A percentile compares a stretch with the other conserved stretches of the same genome.
These are phyloP conservation scores for Lanmaoa rubissima DNA, from an alignment of 768 basidiomycete genomes.

Conservation along the genomic window DNA sequence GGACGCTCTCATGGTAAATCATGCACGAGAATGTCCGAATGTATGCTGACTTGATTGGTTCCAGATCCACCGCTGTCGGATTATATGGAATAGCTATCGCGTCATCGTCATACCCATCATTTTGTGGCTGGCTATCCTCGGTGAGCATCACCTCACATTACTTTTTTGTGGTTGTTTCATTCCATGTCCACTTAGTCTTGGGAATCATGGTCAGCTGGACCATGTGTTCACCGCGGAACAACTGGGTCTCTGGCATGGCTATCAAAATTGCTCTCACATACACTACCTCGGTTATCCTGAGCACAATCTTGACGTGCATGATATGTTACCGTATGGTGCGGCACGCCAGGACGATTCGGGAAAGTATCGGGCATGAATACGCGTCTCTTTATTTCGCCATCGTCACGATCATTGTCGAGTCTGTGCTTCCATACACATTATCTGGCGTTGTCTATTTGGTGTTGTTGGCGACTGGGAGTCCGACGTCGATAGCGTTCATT, in stretches of 20 bases:
- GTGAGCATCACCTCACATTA: conserved; percentile 6
- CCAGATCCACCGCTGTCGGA: conserved; percentile 41
- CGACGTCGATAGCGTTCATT: conserved; percentile 8
- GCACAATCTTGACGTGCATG: conserved; percentile 17
- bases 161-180: not conserved
- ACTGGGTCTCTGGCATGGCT: conserved; percentile 17
- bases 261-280: conserved; percentile 16
- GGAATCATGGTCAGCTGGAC: conserved; percentile 11
- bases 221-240: no score
- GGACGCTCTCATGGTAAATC: conserved; percentile 29
- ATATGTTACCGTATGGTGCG: conserved; percentile 22
- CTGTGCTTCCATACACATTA: conserved; percentile 25
- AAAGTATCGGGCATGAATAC: conserved; percentile 15
- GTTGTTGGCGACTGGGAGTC: conserved; percentile 14
- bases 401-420: conserved; percentile 20
- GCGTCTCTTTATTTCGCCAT: conserved; percentile 17
- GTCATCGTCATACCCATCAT: conserved; percentile 13
- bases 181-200: conserved; percentile 8
- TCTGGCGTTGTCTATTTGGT: conserved; percentile 24
- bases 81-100: conserved; percentile 30
- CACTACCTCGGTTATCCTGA: conserved; percentile 12
- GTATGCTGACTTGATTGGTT: conserved; percentile 11
- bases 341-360: conserved; percentile 4
- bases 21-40: not conserved
- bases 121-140: conserved; percentile 23